Conservation (phyloP, 2,329 filamentous ascomycete species). For the Talaromyces sp. region DNA sequence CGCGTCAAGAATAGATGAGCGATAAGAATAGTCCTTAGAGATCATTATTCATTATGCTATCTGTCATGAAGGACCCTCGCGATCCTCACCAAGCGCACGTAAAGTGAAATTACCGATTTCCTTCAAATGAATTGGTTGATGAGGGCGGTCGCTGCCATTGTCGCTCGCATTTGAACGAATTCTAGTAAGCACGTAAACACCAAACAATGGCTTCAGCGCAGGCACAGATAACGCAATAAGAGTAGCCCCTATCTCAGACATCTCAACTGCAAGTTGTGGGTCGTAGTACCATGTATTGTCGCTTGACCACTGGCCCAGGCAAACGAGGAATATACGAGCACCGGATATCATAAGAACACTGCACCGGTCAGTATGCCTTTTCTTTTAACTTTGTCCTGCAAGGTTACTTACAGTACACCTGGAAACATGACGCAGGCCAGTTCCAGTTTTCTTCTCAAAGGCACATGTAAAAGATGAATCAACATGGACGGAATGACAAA, state of each 20-base stretch:
- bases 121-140: conserved; percentile 4
- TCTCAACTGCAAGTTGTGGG: conserved; percentile 50
- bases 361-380: conserved; percentile 2
- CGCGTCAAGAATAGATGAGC: not conserved
- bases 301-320: conserved; percentile 47
- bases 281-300: conserved; percentile 54
- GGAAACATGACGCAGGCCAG: conserved; percentile 50
- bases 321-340: conserved; percentile 45
- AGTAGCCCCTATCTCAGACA: conserved; percentile 51
- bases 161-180: conserved; percentile 12
- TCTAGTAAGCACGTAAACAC: conserved; percentile 11
- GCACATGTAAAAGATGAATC: conserved; percentile 47
- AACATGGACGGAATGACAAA: conserved; percentile 52
- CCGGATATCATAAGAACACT: conserved; percentile 52
- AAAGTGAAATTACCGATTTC: conserved; percentile 7
- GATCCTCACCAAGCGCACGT: not conserved
- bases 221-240: conserved; percentile 52
- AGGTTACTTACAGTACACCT: conserved; percentile 45
- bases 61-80: not conserved
- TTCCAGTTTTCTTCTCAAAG: conserved; percentile 46
- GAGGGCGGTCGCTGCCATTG: not conserved
- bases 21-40: not conserved
- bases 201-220: conserved; percentile 46
- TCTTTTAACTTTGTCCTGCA: not conserved
- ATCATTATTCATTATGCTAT: not conserved